phyloP scores from a whole-genome alignment of 1,284 basidiomycete species.

The Thecaphora frezii region DNA sequence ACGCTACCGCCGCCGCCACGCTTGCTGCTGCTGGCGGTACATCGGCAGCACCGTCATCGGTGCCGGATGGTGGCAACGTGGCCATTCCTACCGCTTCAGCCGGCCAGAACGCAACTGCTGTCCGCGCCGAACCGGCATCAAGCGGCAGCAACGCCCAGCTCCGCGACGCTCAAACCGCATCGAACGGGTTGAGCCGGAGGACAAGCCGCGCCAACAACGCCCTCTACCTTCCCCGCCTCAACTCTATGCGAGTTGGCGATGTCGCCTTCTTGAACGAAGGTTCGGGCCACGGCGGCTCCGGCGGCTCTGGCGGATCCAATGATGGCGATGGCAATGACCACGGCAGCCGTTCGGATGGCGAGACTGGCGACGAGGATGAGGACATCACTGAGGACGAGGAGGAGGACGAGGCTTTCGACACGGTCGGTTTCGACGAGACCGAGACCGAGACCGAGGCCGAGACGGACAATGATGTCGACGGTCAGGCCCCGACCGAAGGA shows the following conservation, averaged over 20 bases:
- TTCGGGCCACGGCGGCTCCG: not conserved
- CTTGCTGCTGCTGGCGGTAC: not conserved
- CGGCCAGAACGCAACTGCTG: not conserved
- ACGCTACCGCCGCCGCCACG: conserved; percentile 14
- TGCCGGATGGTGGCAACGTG: not conserved
- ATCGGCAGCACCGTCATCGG: too few species aligned
- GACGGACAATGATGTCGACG: conserved; percentile 36
- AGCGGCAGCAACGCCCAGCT: conserved; percentile 3
- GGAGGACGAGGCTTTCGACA: conserved; percentile 20
- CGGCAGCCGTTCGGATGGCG: conserved; percentile 5
- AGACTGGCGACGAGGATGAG: conserved; percentile 37
- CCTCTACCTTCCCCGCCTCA: conserved; percentile 44
- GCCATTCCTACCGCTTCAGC: not conserved
- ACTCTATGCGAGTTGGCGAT: conserved; percentile 37
- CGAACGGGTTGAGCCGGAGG: conserved; percentile 10
- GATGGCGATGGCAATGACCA: conserved; percentile 10
- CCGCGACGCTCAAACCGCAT: conserved; percentile 4
- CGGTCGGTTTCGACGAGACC: conserved; percentile 23
- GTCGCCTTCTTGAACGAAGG: too few species aligned
- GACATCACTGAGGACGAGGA: conserved; percentile 34
- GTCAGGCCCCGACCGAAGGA: conserved; percentile 1
- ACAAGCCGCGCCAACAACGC: conserved; percentile 10
- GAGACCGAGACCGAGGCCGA: conserved; percentile 32
- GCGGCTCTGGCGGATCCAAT: not conserved
- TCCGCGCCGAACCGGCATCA: not conserved